Conservation (phyloP, 108 stramenopile genomes). For the Mediolabrus comicus region DNA sequence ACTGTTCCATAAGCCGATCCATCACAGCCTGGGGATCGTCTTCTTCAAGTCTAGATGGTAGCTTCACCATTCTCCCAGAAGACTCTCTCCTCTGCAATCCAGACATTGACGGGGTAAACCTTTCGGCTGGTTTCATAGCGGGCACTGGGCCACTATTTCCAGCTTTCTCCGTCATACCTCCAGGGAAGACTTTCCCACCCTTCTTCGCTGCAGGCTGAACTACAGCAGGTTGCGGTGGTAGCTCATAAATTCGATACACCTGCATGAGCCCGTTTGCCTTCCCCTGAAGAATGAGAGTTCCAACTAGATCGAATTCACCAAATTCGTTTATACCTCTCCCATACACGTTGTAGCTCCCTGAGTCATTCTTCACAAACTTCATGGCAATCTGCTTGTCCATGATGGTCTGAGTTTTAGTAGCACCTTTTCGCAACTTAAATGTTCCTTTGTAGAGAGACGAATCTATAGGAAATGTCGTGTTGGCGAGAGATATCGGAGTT, state of each 20-base stretch:
- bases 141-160: slow-evolving; percentile 31
- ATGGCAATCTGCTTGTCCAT: slow-evolving; percentile 76
- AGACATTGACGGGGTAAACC: slow-evolving; percentile 29
- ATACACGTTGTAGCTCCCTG: slow-evolving; percentile 78
- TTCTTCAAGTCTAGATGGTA: slow-evolving; percentile 77
- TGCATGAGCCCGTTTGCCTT: slow-evolving; percentile 74
- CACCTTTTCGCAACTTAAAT: slow-evolving; percentile 69
- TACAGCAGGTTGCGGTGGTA: slow-evolving; percentile 14
- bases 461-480: slow-evolving; percentile 67
- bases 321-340: slow-evolving; percentile 81
- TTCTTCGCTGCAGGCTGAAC: slow-evolving; percentile 17
- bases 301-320: slow-evolving; percentile 64
- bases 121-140: slow-evolving; percentile 28
- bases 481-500: slow-evolving; percentile 22
- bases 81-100: slow-evolving; percentile 72
- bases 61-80: slow-evolving; percentile 54
- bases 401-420: slow-evolving; percentile 49
- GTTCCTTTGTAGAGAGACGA: slow-evolving; percentile 78
- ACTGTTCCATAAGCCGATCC: slow-evolving; percentile 70
- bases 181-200: slow-evolving; percentile 36
- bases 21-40: slow-evolving; percentile 76
- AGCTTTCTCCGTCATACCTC: slow-evolving; percentile 39
- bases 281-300: slow-evolving; percentile 67
- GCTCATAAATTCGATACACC: slow-evolving; percentile 75
- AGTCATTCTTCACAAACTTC: slow-evolving; percentile 72